Base-by-base conservation (phyloP, 257 asterid genomes). In the Haberlea rhodopensis region DNA sequence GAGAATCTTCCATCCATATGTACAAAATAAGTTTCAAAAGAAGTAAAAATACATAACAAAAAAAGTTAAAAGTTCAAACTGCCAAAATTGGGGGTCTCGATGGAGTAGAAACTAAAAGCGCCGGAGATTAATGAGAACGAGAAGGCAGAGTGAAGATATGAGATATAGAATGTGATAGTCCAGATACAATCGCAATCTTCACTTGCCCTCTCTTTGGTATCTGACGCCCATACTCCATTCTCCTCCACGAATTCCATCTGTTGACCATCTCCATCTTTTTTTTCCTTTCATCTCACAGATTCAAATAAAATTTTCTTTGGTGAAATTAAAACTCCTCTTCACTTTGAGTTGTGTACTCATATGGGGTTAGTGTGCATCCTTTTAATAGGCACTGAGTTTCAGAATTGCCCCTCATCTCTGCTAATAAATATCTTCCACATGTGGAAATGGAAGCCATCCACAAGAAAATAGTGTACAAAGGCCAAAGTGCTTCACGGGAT, bases 181-280 rank as follows among this genome's bases (percentile, higher is more conserved):
- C 90, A 49, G 71, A 45, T 1, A 85, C 90, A 5, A 85, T 85
- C n/a, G 84, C 82, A 51, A 72, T 81, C 75, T 83, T 87, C 79
- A 85, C 90, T 67, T 83, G 87, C 28, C 95, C 90, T 66, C 95
- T 76, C 63, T 32, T 83, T 9, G 95, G 95, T 5, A 88, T 83
- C 68, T 75, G 90, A 16, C 90, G 76, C n/a, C 83, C 68, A 60
- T 76, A 73, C 34, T 61, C 79, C 58, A 20, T 46, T 70, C 89
- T 80, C 73, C 79, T 64, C 26, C 22, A 16, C 40, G 69, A 62
- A 18, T 60, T 61, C 13, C 78, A 78, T 3, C 80, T 73, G 72
- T 69, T 75, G 65, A 76, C 73, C 76, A 72, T 71, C 73, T 75
- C 72, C 62, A 74, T 66, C 74, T 62, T 21, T 80, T 73, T 26